Percentiles rank a stretch among this genome's conserved stretches.
phyloP scores from a whole-genome alignment of 305 asterid genomes.

The Rubia occidens region DNA sequence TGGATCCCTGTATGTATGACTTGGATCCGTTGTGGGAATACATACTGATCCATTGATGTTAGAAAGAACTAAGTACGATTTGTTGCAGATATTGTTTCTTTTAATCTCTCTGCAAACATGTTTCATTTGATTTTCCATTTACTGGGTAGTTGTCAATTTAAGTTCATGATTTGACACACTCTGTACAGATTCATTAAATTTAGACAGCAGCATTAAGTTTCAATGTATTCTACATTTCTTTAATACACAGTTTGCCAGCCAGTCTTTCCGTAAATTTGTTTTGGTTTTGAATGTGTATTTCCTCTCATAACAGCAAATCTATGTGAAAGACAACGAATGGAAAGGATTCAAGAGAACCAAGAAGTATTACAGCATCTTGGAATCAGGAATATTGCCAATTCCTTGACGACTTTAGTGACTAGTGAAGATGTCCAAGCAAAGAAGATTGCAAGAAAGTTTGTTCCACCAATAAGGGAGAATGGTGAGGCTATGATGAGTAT shows the following conservation, averaged over 20 bases:
- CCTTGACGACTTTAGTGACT: too few relatives aligned
- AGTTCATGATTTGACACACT: slow-evolving; percentile 10
- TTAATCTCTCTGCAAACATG: background rate
- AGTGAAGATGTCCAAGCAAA: too few relatives aligned
- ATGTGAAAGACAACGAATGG: too few relatives aligned
- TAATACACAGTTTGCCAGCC: slow-evolving; percentile 1
- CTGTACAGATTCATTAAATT: slow-evolving; percentile 23
- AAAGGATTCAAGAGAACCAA: too few relatives aligned
- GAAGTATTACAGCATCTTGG: too few relatives aligned
- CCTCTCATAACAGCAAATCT: background rate
- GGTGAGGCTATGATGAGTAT: too few relatives aligned
- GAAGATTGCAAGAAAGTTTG: too few relatives aligned
- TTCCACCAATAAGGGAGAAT: too few relatives aligned
- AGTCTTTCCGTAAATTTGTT: background rate
- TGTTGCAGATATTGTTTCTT: background rate
- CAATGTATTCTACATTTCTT: background rate
- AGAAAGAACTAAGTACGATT: background rate
- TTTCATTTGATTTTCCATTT: background rate
- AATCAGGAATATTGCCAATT: too few relatives aligned
- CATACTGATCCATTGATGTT: slow-evolving; percentile 19
- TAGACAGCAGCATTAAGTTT: background rate
- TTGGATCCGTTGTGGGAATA: slow-evolving; percentile 45
- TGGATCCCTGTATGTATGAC: slow-evolving; percentile 37
- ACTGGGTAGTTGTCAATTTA: background rate
- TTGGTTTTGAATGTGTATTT: background rate